phyloP scores from a whole-genome alignment of 2,329 filamentous ascomycete genomes.

The Rutstroemia sp. region DNA sequence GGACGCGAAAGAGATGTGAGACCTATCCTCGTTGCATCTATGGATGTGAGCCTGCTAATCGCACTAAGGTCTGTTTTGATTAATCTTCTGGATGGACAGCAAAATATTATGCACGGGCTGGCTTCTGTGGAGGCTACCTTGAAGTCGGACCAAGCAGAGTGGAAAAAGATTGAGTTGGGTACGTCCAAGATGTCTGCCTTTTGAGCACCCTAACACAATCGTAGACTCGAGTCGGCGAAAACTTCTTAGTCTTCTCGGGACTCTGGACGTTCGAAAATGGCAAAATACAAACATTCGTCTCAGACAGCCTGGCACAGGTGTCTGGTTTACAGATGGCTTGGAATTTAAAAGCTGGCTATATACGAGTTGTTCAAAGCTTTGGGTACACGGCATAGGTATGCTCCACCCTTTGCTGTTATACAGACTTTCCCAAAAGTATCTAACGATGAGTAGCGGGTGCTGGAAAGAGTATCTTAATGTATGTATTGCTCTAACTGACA shows the following conservation, averaged over 20 bases:
- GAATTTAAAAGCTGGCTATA: conserved; percentile 12
- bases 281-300: conserved; percentile 10
- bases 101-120: background rate
- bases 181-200: too few relatives aligned
- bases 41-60: background rate
- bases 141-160: background rate
- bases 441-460: conserved; percentile 11
- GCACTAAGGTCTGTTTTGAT: background rate
- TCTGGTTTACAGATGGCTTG: conserved; percentile 17
- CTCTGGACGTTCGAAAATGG: conserved; percentile 7
- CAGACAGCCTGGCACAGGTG: conserved; percentile 15
- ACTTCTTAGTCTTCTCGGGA: conserved; percentile 9
- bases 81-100: background rate
- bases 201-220: background rate
- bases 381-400: conserved; percentile 19
- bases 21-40: background rate
- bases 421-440: background rate
- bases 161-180: too few relatives aligned
- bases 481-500: background rate
- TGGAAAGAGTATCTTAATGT: conserved; percentile 17
- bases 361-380: conserved; percentile 10
- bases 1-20: conserved; percentile 10
- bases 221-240: conserved; percentile 1
- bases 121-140: background rate
- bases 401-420: background rate